These are phyloP conservation scores for Carnegiea gigantea DNA, from an alignment of 179 eudicot species.

Conservation along the genomic window DNA sequence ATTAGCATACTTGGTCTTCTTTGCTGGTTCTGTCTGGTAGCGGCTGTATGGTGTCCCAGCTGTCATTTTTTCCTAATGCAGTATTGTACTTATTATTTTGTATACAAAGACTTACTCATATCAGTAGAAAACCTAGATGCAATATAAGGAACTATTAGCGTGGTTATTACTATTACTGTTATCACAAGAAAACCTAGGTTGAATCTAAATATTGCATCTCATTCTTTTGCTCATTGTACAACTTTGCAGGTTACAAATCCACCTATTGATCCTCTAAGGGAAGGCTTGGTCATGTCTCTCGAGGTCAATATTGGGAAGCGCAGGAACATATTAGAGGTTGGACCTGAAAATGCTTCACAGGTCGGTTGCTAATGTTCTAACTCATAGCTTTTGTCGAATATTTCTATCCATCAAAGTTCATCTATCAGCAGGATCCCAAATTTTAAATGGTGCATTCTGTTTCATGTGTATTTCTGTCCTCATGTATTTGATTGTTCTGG, in stretches of 20 bases:
- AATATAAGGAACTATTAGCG: neutral
- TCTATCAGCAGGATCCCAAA: neutral
- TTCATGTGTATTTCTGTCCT: constrained; percentile 6
- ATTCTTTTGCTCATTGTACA: constrained; percentile 10
- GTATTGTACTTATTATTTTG: neutral
- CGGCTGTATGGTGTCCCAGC: neutral
- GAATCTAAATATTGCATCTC: constrained; percentile 6
- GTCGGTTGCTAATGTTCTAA: constrained; percentile 34
- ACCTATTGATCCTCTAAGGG: constrained; percentile 98
- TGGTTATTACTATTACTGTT: neutral
- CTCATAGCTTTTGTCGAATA: constrained; percentile 1
- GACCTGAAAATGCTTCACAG: constrained; percentile 99
- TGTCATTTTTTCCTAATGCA: neutral
- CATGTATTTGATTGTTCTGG: constrained; percentile 14
- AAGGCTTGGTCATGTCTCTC: constrained; percentile 98
- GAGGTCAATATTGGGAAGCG: constrained; percentile 97
- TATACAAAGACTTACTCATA: neutral
- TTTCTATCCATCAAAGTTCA: neutral
- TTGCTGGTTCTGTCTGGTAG: neutral
- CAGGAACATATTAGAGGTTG: constrained; percentile 87
- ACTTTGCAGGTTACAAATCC: constrained; percentile 89
- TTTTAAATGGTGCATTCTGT: constrained; percentile 1
- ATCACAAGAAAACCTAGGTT: neutral
- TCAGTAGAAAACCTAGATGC: neutral
- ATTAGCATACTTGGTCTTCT: neutral